Base-by-base conservation (phyloP, 768 basidiomycete genomes). In the Amanita subjunquillea region DNA sequence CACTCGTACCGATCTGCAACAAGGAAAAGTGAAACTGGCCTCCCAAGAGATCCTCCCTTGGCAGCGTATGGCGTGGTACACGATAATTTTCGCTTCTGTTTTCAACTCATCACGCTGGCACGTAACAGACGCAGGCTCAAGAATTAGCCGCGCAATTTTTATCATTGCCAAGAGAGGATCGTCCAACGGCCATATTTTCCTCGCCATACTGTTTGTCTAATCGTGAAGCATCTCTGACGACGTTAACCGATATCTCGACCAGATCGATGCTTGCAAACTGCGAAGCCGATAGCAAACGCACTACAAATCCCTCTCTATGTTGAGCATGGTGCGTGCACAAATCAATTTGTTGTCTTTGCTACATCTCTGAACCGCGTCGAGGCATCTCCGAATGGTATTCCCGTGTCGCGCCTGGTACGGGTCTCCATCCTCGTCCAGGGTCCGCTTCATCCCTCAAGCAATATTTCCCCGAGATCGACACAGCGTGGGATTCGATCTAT, bases 261-360 rank as follows among this genome's bases (percentile, higher is more conserved):
- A 91, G 88, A 92, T 68, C 85, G 91, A n/a, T 92, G 91, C 64
- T 70, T 92, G 22, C 90, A 93, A 63, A 93, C 91, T 0, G 68
- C 83, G 1, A 70, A 75, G 30, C 89, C 91, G 2, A 67, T 75
- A 2, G 78, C 91, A 13, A 63, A 69, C 37, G 76, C 78, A 0
- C 72, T 92, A 17, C 68, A 71, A 12, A 55, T 91, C 3, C 87
- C 90, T 0, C 77, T 92, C 48, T 85, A 77, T 56, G 77, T 86
- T 12, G 91, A 93, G 59, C 89, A 91, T 58, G 91, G 90, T 81
- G 55, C 48, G 67, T 58, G n/a, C 25, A 51, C 30, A 7, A 25
- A 32, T 41, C 43, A 9, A 29, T 23, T 17, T 32, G 10, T 37
- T 8, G 10, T 5, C 22, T 45, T 36, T 15, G 1, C 13, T 6